Conservation (phyloP, 352 stramenopile species). For the Paralagenidium karlingii region DNA sequence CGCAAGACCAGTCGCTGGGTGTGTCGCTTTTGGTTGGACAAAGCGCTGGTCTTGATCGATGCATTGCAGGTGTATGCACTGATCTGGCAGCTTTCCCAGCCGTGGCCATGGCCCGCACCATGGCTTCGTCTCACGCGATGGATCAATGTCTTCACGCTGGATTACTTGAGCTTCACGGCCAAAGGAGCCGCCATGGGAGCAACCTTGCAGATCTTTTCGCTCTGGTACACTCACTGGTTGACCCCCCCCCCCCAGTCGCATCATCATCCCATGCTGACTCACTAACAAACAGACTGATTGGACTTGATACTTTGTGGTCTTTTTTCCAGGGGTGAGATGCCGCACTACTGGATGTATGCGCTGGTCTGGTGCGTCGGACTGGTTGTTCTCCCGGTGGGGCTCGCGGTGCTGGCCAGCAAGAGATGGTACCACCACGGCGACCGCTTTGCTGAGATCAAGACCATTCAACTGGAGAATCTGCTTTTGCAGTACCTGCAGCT, state of each 20-base stretch:
- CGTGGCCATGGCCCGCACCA: conserved; percentile 50
- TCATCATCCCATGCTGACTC: neutral
- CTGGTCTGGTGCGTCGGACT: conserved; percentile 20
- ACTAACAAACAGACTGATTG: neutral
- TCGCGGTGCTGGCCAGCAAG: conserved; percentile 1
- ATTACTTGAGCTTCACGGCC: conserved; percentile 34
- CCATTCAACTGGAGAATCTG: conserved; percentile 22
- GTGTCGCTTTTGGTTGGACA: conserved; percentile 51
- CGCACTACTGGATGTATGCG: conserved; percentile 47
- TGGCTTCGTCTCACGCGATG: conserved; percentile 39
- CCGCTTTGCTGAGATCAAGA: neutral
- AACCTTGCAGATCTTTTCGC: conserved; percentile 32
- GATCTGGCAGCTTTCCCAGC: conserved; percentile 67
- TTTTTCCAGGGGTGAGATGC: conserved; percentile 42
- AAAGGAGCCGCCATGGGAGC: conserved; percentile 44
- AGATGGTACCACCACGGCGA: conserved; percentile 9
- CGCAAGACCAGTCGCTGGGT: too few species aligned
- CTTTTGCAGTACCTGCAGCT: conserved; percentile 30
- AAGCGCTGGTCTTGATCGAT: conserved; percentile 25
- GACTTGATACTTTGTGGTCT: neutral
- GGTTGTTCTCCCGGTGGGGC: conserved; percentile 9
- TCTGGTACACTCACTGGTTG: too few species aligned
- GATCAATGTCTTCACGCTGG: conserved; percentile 32
- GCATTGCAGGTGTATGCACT: conserved; percentile 46
- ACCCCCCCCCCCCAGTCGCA: neutral